Percentiles rank a stretch among this genome's conserved stretches.
Conservation (phyloP, 441 rosid species). For the Pelargonium cotyledonis region DNA sequence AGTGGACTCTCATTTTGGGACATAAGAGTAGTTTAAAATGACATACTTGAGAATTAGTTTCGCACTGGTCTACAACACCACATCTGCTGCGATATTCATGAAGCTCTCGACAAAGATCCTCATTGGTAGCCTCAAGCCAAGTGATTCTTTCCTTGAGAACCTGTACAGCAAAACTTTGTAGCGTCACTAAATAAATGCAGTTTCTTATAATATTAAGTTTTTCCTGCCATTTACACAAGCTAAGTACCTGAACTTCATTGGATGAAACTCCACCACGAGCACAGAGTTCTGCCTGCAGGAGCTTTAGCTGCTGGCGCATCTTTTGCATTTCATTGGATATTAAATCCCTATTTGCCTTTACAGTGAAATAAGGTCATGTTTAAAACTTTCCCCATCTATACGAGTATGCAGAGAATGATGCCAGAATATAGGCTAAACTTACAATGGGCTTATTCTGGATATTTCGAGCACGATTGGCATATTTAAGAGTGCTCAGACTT, state of each 20-base stretch:
- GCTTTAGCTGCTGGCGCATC: slow-evolving; percentile 55
- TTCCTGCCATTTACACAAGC: slow-evolving; percentile 9
- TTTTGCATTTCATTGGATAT: slow-evolving; percentile 56
- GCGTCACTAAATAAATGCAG: slow-evolving; percentile 5
- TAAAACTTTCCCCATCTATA: slow-evolving; percentile 12
- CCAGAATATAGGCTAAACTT: slow-evolving; percentile 23
- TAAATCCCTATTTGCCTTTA: slow-evolving; percentile 65
- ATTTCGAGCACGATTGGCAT: slow-evolving; percentile 69
- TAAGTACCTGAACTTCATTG: slow-evolving; percentile 45
- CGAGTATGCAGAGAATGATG: slow-evolving; percentile 11
- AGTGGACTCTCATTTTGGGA: slow-evolving; percentile 1
- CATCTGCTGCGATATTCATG: slow-evolving; percentile 48
- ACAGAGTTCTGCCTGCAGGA: slow-evolving; percentile 55
- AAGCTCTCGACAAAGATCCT: slow-evolving; percentile 55
- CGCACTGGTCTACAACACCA: slow-evolving; percentile 39
- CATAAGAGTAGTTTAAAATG: slow-evolving; percentile 6
- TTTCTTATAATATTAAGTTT: slow-evolving; percentile 11
- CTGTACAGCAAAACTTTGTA: slow-evolving; percentile 25
- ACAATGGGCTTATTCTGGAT: slow-evolving; percentile 66
- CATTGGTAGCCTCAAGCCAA: slow-evolving; percentile 54
- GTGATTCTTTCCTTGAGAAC: slow-evolving; percentile 47
- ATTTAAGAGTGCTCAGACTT: slow-evolving; percentile 54
- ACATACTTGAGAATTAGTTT: slow-evolving; percentile 39
- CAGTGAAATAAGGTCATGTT: slow-evolving; percentile 15
- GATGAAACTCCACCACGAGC: slow-evolving; percentile 40